Percentiles rank a stretch among this genome's conserved stretches.
phyloP scores from a whole-genome alignment of 1,284 basidiomycete species.

The Afroboletus lepidellus region DNA sequence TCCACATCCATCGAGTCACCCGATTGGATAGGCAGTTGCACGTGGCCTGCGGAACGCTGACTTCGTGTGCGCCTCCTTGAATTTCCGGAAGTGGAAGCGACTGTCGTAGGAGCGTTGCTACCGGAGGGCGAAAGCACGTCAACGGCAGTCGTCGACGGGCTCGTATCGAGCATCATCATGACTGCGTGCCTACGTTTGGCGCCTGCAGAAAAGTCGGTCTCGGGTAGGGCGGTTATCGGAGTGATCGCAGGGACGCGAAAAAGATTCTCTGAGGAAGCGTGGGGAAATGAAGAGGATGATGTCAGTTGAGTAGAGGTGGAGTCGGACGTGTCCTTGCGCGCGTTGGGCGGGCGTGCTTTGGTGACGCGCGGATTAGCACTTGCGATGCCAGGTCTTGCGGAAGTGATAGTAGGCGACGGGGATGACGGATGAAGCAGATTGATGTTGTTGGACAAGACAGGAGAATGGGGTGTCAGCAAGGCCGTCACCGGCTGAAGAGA shows the following conservation, averaged over 20 bases:
- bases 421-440: conserved; percentile 27
- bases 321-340: conserved; percentile 32
- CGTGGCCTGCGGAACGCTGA: conserved; percentile 34
- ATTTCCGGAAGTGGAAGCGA: conserved; percentile 22
- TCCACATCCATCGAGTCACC: conserved; percentile 59
- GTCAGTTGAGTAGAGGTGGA: conserved; percentile 8
- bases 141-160: conserved; percentile 29
- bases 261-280: conserved; percentile 28
- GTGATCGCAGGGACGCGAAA: conserved; percentile 23
- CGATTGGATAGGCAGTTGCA: conserved; percentile 39
- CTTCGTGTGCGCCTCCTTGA: conserved; percentile 46
- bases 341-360: conserved; percentile 24
- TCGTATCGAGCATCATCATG: conserved; percentile 61
- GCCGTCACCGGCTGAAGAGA: conserved; percentile 14
- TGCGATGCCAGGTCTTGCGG: conserved; percentile 24
- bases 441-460: conserved; percentile 23
- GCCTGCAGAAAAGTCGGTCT: conserved; percentile 37
- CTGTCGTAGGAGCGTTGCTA: conserved; percentile 13
- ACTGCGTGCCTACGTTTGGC: conserved; percentile 56
- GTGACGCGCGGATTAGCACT: conserved; percentile 23
- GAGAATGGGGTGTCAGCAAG: conserved; percentile 30
- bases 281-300: conserved; percentile 19
- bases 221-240: conserved; percentile 19
- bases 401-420: conserved; percentile 37
- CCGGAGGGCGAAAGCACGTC: conserved; percentile 28